These are phyloP conservation scores for Otatea glauca DNA, from an alignment of 176 grass and related monocot species.

Conservation along the genomic window DNA sequence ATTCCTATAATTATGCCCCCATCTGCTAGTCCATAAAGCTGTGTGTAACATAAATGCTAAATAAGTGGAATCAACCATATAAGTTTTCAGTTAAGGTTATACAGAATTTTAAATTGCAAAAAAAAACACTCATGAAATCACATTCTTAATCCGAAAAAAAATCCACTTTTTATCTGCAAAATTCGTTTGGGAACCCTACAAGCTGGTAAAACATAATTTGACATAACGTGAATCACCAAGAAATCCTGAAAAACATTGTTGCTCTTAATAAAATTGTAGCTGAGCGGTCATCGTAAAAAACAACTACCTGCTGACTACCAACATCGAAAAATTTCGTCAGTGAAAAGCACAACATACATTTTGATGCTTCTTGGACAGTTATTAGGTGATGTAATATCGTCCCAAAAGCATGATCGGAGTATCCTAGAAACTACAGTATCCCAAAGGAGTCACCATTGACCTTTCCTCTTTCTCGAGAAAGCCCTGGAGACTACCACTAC, in stretches of 20 bases:
- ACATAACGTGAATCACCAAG: not conserved
- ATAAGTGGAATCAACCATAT: not conserved
- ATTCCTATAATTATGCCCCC: constrained; percentile 20
- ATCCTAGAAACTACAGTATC: not conserved
- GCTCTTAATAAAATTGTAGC: not conserved
- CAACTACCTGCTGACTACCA: not conserved
- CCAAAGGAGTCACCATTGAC: not conserved
- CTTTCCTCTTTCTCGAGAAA: not conserved
- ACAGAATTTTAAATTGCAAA: not conserved
- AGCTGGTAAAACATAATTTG: constrained; percentile 10
- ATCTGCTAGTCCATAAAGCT: not conserved
- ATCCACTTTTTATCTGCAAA: not conserved
- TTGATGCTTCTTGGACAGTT: not conserved
- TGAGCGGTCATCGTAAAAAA: not conserved
- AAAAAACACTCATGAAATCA: not conserved
- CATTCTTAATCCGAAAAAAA: not conserved
- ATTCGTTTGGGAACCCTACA: not conserved
- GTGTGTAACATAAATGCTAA: not conserved
- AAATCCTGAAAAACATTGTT: not conserved
- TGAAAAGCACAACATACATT: not conserved
- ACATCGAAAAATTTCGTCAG: not conserved
- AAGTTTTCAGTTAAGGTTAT: not conserved
- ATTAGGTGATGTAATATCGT: not conserved
- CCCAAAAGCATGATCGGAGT: not conserved
- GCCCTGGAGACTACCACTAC: not conserved